Percentiles rank a stretch among this genome's conserved stretches.
Evolutionary conservation across 305 asterid species (phyloP).

Genomic region (Fraxinus angustifolia): DNA sequence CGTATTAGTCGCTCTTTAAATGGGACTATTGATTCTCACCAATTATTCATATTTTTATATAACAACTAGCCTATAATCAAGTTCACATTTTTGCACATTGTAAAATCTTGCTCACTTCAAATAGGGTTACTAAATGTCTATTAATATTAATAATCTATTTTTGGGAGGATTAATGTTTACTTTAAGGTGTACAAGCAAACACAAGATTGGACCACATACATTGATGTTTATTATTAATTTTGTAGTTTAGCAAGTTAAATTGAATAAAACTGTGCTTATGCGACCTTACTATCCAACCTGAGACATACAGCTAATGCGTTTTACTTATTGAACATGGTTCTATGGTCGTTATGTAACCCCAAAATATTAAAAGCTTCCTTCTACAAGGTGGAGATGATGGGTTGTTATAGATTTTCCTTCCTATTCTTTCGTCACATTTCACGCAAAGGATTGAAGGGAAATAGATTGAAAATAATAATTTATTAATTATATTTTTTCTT

Average conservation of each 20-base stretch:
- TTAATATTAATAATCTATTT: not conserved
- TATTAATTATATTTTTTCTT: not conserved
- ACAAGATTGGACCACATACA: not conserved
- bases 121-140: not conserved
- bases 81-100: not conserved
- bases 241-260: not conserved
- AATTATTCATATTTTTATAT: not conserved
- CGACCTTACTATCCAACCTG: too few species aligned
- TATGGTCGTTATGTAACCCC: too few species aligned
- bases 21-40: not conserved
- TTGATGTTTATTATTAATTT: not conserved
- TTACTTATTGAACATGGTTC: too few species aligned
- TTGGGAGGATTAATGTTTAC: not conserved
- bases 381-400: not conserved
- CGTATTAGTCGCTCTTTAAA: not conserved
- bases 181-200: not conserved
- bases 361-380: too few species aligned
- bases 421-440: not conserved
- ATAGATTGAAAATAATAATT: not conserved
- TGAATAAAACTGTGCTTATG: not conserved
- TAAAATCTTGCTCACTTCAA: not conserved
- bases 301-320: too few species aligned
- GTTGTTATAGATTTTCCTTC: not conserved
- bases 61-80: not conserved
- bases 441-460: not conserved